Conservation (phyloP, 2,329 filamentous ascomycete species). For the Penicillium sp. region DNA sequence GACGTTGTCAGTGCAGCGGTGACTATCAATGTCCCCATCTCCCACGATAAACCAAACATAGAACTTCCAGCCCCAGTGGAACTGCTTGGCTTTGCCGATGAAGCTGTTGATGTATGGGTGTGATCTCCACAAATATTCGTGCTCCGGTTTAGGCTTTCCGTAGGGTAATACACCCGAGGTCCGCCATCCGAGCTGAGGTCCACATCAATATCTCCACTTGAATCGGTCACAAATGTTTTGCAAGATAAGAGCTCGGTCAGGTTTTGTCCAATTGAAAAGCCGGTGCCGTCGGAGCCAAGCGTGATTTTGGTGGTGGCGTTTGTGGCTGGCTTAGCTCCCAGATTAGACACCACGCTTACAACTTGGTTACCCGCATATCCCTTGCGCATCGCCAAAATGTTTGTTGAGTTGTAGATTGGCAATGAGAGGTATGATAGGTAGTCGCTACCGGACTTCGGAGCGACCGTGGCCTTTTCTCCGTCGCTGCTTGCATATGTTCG, state of each 20-base stretch:
- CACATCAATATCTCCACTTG: constrained; percentile 9
- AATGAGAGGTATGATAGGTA: constrained; percentile 10
- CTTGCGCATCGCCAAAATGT: constrained; percentile 12
- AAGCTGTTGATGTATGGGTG: constrained; percentile 2
- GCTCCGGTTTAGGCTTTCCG: constrained; percentile 11
- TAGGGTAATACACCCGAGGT: constrained; percentile 14
- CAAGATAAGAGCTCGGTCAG: constrained; percentile 12
- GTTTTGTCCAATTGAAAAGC: constrained; percentile 7
- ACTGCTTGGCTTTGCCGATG: constrained; percentile 1
- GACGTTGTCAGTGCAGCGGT: background rate
- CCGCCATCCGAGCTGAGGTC: constrained; percentile 16
- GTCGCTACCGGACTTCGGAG: constrained; percentile 5
- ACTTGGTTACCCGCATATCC: constrained; percentile 11
- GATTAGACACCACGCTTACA: constrained; percentile 11
- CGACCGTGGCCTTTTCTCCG: constrained; percentile 4
- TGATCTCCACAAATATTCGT: constrained; percentile 4
- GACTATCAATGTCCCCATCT: background rate
- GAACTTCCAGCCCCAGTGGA: background rate
- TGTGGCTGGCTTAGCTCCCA: constrained; percentile 6
- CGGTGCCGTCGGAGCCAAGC: constrained; percentile 7
- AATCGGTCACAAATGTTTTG: constrained; percentile 11
- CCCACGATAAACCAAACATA: background rate
- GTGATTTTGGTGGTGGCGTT: constrained; percentile 9
- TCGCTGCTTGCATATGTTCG: constrained; percentile 11
- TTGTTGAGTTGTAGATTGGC: constrained; percentile 12